Conservation (phyloP, 177 flowering plant species). For the Vitis hybrid region DNA sequence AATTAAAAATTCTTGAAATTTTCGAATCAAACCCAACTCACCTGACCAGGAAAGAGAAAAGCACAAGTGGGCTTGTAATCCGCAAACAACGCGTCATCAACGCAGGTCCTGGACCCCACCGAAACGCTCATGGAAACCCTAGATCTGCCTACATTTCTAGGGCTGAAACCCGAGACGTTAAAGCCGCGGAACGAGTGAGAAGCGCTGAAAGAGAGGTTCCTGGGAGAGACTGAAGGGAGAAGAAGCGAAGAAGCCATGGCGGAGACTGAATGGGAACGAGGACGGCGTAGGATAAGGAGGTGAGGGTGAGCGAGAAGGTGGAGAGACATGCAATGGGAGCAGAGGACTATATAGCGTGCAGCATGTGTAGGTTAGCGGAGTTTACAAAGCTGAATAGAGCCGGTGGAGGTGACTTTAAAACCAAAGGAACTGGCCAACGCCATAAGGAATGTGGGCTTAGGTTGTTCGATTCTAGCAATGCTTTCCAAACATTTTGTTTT, state of each 20-base stretch:
- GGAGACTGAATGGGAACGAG: conserved; percentile 12
- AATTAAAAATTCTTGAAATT: background rate
- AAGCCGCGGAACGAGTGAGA: conserved; percentile 17
- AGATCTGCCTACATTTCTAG: conserved; percentile 34
- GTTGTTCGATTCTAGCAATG: no score
- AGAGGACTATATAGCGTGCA: background rate
- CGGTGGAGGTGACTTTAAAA: conserved; percentile 7
- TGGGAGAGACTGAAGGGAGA: conserved; percentile 27
- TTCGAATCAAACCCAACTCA: conserved; percentile 11
- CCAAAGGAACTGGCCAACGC: conserved; percentile 9
- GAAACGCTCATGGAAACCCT: conserved; percentile 78
- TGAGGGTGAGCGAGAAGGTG: conserved; percentile 6
- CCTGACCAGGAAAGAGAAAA: conserved; percentile 98
- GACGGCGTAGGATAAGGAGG: conserved; percentile 18
- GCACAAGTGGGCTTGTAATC: conserved; percentile 80
- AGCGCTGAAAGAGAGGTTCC: conserved; percentile 16
- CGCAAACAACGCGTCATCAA: conserved; percentile 67
- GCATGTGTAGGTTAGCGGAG: conserved; percentile 31
- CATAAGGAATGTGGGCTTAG: no score
- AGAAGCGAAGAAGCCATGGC: conserved; percentile 23
- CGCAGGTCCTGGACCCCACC: conserved; percentile 54
- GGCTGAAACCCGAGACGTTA: conserved; percentile 11
- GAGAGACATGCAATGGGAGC: conserved; percentile 14
- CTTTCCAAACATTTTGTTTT: no score
- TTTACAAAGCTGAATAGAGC: conserved; percentile 18